phyloP scores from a whole-genome alignment of 1,139 yeast genomes.

The Taphrina communis region DNA sequence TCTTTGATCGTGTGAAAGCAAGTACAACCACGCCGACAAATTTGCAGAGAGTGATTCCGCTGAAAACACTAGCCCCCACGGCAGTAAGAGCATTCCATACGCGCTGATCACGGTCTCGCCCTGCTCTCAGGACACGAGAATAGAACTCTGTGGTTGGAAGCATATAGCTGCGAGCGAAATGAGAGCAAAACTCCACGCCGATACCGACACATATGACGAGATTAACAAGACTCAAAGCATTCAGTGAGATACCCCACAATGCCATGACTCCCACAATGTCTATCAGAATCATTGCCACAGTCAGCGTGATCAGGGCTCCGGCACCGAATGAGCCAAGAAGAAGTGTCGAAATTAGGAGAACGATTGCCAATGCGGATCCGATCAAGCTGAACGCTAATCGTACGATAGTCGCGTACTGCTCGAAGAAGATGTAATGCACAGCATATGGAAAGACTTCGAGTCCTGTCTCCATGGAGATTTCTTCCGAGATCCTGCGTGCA shows the following conservation, averaged over 20 bases:
- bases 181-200: conserved; percentile 91
- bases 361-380: conserved; percentile 61
- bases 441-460: conserved; percentile 85
- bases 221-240: conserved; percentile 89
- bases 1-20: conserved; percentile 83
- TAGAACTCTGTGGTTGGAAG: conserved; percentile 49
- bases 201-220: conserved; percentile 87
- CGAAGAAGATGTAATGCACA: conserved; percentile 89
- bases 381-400: conserved; percentile 63
- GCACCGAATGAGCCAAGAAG: conserved; percentile 72
- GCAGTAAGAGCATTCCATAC: conserved; percentile 68
- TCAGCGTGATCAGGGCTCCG: conserved; percentile 62
- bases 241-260: conserved; percentile 73
- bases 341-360: conserved; percentile 62
- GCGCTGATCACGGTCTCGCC: conserved; percentile 51
- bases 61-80: conserved; percentile 85
- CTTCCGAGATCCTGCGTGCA: conserved; percentile 70
- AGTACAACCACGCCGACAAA: conserved; percentile 83
- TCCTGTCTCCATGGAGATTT: conserved; percentile 57
- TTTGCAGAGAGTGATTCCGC: conserved; percentile 89
- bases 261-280: conserved; percentile 84
- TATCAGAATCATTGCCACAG: conserved; percentile 68
- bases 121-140: conserved; percentile 18
- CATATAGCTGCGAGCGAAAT: conserved; percentile 78
- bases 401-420: conserved; percentile 75